Base-by-base conservation (phyloP, 2,329 filamentous ascomycete species). In the Blastomyces gilchristii region DNA sequence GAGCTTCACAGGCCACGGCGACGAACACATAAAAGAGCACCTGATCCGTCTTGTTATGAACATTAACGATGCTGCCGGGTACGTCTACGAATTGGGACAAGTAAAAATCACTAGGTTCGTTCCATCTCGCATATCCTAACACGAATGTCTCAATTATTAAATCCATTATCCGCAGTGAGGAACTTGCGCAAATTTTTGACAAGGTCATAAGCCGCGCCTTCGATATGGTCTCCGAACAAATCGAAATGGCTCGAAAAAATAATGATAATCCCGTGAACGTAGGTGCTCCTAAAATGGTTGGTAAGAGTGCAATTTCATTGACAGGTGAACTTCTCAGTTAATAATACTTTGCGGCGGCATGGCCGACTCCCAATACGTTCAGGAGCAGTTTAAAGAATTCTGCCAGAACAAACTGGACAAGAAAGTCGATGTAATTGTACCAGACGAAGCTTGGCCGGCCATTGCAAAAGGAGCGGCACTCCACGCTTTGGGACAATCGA, bases 381-480 rank as follows among this genome's bases (percentile, higher is more conserved):
- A 56, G 8, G 25, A 54, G 6, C 47, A 49, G 28, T 62, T 68
- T 49, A 41, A 67, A 37, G 25, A 64, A 18, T 69, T 64, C 58
- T 64, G 63, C 59, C 14, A 39, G 22, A 12, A 58, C 25, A 34
- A 45, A 1, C 56, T 68, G 31, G 54, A 59, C 1, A 49, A 52
- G 0, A 25, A 63, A 16, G 41, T 66, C 3, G 50, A 65, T 14
- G 54, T 67, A 2, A 50, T 66, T 6, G 61, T 58, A 3, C 67
- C 66, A n/a, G 5, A 34, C 1, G 53, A 64, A 3, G 45, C 67
- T 7, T 68, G 66, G 65, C 58, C 63, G 1, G 67, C 67, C 6
- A 65, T 69, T 28, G 64, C 63, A 4, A 61, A 52, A 16, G 67
- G 67, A 34, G 67, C 66, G 2, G 67, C 50, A 6, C n/a, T 69